Base-by-base conservation (phyloP, 768 basidiomycete species). In the Naganishia antarctica region DNA sequence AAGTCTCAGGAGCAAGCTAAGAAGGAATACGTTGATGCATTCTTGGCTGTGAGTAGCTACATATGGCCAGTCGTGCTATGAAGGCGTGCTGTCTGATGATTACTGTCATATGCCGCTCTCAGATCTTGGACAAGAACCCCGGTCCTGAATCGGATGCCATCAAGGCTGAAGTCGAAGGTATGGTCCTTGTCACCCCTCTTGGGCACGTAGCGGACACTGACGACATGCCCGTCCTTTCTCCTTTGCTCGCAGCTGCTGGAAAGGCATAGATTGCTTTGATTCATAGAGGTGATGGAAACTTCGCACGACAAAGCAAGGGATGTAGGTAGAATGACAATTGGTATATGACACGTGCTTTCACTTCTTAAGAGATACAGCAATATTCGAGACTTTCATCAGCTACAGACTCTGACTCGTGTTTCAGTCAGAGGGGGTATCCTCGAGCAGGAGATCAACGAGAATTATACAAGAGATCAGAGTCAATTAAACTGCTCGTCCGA, bases 11-110 rank as follows among this genome's bases (percentile, higher is more conserved):
- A 90, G 72, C 86, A 85, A 0, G 90, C 91, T 9, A 79, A 82
- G 78, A 71, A 76, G 67, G 80, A 83, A 74, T 98, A 97, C 71
- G 89, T 94, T 61, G 82, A 83, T 63, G 83, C 84, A 70, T 83
- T 98, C 69, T 66, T 87, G 64, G 80, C 82, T 80, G 92, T 89
- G 70, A 67, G 78, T 76, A 32, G 26, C 46, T 21, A 32, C 31
- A 25, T 66, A 82, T 71, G 51, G 34, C 28, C 9, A 37, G 48
- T 60, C 18, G 32, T 46, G 18, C 41, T 40, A 21, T 26, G 13
- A 51, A 44, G 44, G 34, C 37, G 12, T 41, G 46, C 63, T 53
- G 45, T 31, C 61, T 63, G 51, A 65, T 65, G 32, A 31, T 43
- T 60, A 29, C 59, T 69, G 49, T 68, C 23, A 64, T 47, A 49